A percentile compares a stretch with the other conserved stretches of the same genome.
phyloP scores from a whole-genome alignment of 345 rosid genomes.

The Syzygium jambos region DNA sequence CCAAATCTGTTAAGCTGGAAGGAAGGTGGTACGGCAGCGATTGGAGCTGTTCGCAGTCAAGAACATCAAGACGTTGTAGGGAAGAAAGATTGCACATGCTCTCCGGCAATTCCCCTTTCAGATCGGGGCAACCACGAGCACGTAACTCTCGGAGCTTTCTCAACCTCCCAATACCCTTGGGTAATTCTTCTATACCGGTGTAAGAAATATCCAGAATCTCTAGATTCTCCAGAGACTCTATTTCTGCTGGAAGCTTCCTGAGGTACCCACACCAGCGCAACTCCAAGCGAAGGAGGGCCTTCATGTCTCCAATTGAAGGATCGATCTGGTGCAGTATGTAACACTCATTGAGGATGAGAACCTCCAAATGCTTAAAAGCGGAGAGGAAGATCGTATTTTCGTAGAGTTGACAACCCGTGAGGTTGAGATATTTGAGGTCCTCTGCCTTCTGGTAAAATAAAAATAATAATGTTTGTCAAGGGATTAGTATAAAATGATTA shows the following conservation, averaged over 20 bases:
- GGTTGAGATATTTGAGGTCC: not conserved
- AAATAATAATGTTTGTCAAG: not conserved
- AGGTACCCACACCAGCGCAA: fast-evolving
- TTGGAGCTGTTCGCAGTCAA: fast-evolving
- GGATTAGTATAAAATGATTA: not conserved
- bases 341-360: not conserved
- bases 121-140: fast-evolving
- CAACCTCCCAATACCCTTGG: not conserved
- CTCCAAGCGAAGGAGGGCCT: not conserved
- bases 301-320: not conserved
- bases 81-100: not conserved
- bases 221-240: not conserved
- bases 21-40: not conserved
- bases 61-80: not conserved
- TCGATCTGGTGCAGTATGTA: fast-evolving
- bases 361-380: not conserved
- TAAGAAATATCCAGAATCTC: fast-evolving
- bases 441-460: not conserved
- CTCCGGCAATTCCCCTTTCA: not conserved
- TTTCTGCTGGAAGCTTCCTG: not conserved
- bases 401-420: fast-evolving
- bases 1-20: too few species aligned
- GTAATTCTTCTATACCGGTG: fast-evolving
- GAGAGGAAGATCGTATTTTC: not conserved
- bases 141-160: not conserved